phyloP scores from a whole-genome alignment of 2,329 filamentous ascomycete species.

The Colletotrichum liriopes region DNA sequence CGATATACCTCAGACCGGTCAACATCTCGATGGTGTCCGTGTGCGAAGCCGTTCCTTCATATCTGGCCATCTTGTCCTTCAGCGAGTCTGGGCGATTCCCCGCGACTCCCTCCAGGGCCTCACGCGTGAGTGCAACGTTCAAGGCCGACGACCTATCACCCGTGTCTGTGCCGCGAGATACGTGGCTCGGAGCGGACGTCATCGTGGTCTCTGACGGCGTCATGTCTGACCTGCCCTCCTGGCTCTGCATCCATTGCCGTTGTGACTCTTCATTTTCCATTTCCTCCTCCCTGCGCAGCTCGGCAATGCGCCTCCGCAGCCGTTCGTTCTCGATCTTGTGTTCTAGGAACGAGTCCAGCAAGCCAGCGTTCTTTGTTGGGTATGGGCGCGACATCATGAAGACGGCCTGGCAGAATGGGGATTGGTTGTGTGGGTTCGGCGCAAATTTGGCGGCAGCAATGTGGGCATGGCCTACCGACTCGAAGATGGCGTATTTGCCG shows the following conservation, averaged over 20 bases:
- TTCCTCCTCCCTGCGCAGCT: constrained; percentile 87
- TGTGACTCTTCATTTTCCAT: constrained; percentile 81
- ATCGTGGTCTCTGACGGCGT: constrained; percentile 65
- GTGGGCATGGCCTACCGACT: constrained; percentile 94
- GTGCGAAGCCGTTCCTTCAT: constrained; percentile 80
- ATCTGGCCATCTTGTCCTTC: constrained; percentile 87
- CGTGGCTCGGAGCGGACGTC: constrained; percentile 52
- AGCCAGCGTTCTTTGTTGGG: constrained; percentile 86
- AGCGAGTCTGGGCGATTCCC: constrained; percentile 81
- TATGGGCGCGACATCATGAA: constrained; percentile 95
- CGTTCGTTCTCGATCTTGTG: constrained; percentile 98
- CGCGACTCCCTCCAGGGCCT: constrained; percentile 83
- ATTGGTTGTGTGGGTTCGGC: constrained; percentile 74
- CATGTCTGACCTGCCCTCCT: constrained; percentile 70
- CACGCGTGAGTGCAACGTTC: constrained; percentile 81
- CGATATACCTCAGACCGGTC: constrained; percentile 88
- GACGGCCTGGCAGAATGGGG: constrained; percentile 86
- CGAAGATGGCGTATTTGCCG: constrained; percentile 83
- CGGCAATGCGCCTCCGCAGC: constrained; percentile 85
- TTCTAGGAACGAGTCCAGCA: constrained; percentile 94
- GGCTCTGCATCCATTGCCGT: constrained; percentile 72
- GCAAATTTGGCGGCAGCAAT: constrained; percentile 79
- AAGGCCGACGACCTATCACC: constrained; percentile 71
- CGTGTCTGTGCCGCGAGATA: constrained; percentile 68
- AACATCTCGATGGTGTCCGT: constrained; percentile 94